Evolutionary conservation across 2,329 filamentous ascomycete species (phyloP).

Genomic region (Aspergillus unguis): DNA sequence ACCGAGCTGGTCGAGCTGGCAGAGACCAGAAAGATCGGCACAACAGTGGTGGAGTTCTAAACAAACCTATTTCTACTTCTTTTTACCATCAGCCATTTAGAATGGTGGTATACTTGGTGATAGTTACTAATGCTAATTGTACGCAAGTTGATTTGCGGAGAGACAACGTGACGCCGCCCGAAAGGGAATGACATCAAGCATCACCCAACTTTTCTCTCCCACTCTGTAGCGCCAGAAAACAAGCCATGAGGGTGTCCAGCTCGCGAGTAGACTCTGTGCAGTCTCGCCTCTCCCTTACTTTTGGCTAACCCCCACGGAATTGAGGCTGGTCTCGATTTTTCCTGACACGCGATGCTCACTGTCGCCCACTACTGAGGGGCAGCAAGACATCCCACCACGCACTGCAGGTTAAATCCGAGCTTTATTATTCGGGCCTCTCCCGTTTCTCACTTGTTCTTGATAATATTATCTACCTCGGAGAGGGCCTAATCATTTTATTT

Average conservation of each 20-base stretch:
- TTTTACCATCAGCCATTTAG: constrained; percentile 3
- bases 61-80: neutral
- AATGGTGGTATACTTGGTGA: constrained; percentile 1
- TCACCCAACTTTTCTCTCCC: neutral
- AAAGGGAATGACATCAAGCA: constrained; percentile 8
- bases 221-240: neutral
- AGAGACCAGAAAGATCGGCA: constrained; percentile 54
- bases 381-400: constrained; percentile 11
- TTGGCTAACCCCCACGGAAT: neutral
- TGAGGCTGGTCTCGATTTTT: neutral
- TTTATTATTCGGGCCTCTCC: neutral
- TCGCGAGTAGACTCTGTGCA: neutral
- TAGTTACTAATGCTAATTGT: constrained; percentile 2
- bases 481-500: too few relatives aligned
- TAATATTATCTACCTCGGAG: too few relatives aligned
- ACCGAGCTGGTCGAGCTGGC: constrained; percentile 57
- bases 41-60: constrained; percentile 43
- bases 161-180: constrained; percentile 3
- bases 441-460: too few relatives aligned
- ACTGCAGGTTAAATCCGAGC: constrained; percentile 2
- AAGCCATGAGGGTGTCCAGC: constrained; percentile 1
- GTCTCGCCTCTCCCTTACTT: neutral
- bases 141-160: constrained; percentile 5
- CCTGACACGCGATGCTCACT: neutral
- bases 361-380: constrained; percentile 11